Conservation (phyloP, 164 flowering plant genomes). For the Platanus orientalis region DNA sequence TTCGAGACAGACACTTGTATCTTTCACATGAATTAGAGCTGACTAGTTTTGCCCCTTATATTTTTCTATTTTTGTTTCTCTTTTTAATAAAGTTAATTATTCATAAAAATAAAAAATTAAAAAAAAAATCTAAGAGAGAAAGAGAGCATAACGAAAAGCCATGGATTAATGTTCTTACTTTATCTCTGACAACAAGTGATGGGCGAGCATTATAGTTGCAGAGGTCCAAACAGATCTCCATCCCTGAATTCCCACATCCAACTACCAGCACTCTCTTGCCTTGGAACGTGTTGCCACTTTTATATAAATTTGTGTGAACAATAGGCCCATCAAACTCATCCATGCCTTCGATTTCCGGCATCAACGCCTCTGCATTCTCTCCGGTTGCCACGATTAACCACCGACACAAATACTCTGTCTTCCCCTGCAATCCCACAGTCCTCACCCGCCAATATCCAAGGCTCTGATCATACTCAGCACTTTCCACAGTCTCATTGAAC, state of each 20-base stretch:
- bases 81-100: too few species aligned
- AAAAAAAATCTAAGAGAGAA: too few species aligned
- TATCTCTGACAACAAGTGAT: conserved; percentile 71
- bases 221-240: conserved; percentile 95
- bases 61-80: too few species aligned
- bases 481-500: conserved; percentile 45
- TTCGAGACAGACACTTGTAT: too few species aligned
- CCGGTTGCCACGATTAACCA: conserved; percentile 95
- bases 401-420: conserved; percentile 47
- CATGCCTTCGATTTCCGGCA: conserved; percentile 63
- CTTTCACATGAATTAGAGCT: too few species aligned
- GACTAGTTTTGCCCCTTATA: conserved; percentile 45
- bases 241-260: conserved; percentile 97
- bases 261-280: conserved; percentile 76
- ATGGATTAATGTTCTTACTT: conserved; percentile 57
- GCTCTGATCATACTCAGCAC: conserved; percentile 46
- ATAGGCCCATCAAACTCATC: conserved; percentile 51
- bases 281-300: conserved; percentile 44
- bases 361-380: conserved; percentile 84
- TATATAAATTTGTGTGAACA: conserved; percentile 66
- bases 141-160: too few species aligned
- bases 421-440: conserved; percentile 24
- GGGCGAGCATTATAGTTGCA: conserved; percentile 70
- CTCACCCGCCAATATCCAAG: conserved; percentile 55
- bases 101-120: too few species aligned